Evolutionary conservation across 2,329 filamentous ascomycete genomes (phyloP).

Genomic region (Monosporascus sp.): DNA sequence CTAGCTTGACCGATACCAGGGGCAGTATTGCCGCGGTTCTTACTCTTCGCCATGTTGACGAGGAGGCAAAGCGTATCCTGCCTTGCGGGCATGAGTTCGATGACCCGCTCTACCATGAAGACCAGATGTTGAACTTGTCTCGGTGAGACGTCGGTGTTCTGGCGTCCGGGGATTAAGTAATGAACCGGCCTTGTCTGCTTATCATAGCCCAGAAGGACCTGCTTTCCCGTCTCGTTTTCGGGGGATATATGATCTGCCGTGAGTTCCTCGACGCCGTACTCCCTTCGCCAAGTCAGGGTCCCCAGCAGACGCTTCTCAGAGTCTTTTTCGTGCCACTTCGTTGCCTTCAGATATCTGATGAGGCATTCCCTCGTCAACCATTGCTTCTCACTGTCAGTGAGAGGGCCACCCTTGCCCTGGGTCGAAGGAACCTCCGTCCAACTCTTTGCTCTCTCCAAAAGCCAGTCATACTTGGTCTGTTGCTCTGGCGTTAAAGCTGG

Average conservation of each 20-base stretch:
- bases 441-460: constrained; percentile 64
- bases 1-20: constrained; percentile 72
- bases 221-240: constrained; percentile 96
- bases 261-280: constrained; percentile 77
- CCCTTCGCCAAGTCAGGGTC: constrained; percentile 83
- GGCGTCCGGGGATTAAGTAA: constrained; percentile 82
- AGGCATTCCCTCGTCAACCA: constrained; percentile 93
- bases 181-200: constrained; percentile 80
- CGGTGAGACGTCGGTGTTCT: constrained; percentile 85
- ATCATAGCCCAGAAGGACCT: constrained; percentile 85
- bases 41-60: constrained; percentile 85
- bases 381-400: constrained; percentile 76
- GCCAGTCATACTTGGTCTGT: constrained; percentile 71
- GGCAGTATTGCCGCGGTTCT: constrained; percentile 65
- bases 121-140: constrained; percentile 91
- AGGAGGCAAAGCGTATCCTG: constrained; percentile 84
- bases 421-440: constrained; percentile 64
- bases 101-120: constrained; percentile 87
- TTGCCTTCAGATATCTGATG: constrained; percentile 86
- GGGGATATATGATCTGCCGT: constrained; percentile 84
- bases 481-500: constrained; percentile 69
- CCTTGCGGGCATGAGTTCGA: constrained; percentile 81
- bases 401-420: constrained; percentile 54
- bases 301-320: constrained; percentile 73
- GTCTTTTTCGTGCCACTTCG: constrained; percentile 78